Conservation (phyloP, 306 rosid species). For the Leucaena leucocephala region DNA sequence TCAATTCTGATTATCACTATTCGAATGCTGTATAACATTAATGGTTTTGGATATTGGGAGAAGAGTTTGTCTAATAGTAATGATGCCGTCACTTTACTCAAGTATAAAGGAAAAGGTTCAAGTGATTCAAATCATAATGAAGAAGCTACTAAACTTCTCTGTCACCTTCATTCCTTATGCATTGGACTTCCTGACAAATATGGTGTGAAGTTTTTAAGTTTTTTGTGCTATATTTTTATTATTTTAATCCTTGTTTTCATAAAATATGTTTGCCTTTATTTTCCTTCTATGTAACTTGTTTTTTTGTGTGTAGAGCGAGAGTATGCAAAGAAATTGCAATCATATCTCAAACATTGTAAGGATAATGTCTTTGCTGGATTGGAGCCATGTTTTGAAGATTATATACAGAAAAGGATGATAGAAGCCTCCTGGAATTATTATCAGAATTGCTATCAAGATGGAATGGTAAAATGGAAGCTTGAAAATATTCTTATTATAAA, state of each 20-base stretch:
- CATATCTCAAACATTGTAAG: background rate
- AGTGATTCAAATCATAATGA: conserved; percentile 31
- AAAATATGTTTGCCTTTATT: too few species aligned
- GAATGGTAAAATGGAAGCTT: background rate
- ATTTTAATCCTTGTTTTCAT: background rate
- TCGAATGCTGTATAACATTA: conserved; percentile 66
- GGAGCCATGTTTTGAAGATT: background rate
- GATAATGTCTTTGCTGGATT: background rate
- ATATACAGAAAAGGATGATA: background rate
- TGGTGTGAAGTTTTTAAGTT: background rate
- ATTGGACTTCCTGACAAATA: background rate
- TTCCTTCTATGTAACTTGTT: background rate
- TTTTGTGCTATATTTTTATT: too few species aligned
- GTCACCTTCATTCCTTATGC: background rate
- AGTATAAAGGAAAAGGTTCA: conserved; percentile 27
- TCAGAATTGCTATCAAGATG: background rate
- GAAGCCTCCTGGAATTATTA: background rate
- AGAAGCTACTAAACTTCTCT: background rate
- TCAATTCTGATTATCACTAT: conserved; percentile 82
- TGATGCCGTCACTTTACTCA: conserved; percentile 37
- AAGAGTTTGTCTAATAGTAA: conserved; percentile 48
- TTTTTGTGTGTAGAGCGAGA: background rate
- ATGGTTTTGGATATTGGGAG: conserved; percentile 92
- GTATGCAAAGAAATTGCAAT: background rate
- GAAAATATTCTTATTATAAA: too few species aligned